Percentiles rank a stretch among this genome's conserved stretches.
Evolutionary conservation across 768 basidiomycete species (phyloP).

Genomic region (Porphyrellus cyaneotinctus): DNA sequence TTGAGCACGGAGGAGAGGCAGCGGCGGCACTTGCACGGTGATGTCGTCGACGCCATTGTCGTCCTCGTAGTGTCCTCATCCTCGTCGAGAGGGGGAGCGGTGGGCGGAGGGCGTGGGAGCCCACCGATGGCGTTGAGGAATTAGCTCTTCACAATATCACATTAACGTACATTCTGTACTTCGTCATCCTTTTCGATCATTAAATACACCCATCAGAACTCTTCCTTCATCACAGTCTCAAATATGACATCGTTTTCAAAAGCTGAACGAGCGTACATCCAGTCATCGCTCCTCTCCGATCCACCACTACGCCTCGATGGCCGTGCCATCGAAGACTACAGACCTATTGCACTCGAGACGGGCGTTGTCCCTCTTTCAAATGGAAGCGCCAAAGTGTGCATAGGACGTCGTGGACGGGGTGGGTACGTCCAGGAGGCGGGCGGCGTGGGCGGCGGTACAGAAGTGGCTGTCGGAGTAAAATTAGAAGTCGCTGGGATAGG

Average conservation of each 20-base stretch:
- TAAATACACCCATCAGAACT: no score
- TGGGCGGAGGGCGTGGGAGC: no score
- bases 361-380: slow-evolving; percentile 79
- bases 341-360: slow-evolving; percentile 69
- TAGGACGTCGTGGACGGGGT: slow-evolving; percentile 63
- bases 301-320: slow-evolving; percentile 76
- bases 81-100: no score
- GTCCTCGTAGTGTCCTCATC: no score
- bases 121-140: no score
- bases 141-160: no score
- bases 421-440: slow-evolving; percentile 73
- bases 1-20: no score
- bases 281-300: slow-evolving; percentile 53
- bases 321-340: slow-evolving; percentile 60
- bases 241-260: slow-evolving; percentile 51
- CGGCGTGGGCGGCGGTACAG: slow-evolving; percentile 74
- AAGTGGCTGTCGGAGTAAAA: slow-evolving; percentile 73
- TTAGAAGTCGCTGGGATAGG: slow-evolving; percentile 64
- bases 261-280: slow-evolving; percentile 75
- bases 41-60: no score
- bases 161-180: no score
- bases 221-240: no score
- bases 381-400: slow-evolving; percentile 71
- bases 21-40: no score
- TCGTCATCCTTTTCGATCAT: no score